Percentiles rank a stretch among this genome's conserved stretches.
These are phyloP conservation scores for Rhizopogon sp. DNA, from an alignment of 768 basidiomycete species.

Conservation along the genomic window DNA sequence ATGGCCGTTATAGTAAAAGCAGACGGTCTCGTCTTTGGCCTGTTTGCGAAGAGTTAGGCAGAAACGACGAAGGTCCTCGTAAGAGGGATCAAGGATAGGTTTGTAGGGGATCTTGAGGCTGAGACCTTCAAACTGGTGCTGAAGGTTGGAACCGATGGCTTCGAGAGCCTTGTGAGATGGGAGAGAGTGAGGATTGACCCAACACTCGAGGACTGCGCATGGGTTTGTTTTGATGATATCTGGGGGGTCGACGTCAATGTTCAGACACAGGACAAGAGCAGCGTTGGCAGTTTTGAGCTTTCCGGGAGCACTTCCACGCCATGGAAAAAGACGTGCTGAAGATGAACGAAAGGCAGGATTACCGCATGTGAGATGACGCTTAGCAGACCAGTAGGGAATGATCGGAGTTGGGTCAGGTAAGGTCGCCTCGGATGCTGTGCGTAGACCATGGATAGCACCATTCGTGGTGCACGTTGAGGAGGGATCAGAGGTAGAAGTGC, in stretches of 20 bases:
- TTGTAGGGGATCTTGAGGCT: constrained; percentile 94
- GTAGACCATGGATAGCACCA: constrained; percentile 31
- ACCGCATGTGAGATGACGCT: constrained; percentile 87
- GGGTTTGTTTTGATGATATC: constrained; percentile 97
- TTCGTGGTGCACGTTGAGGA: constrained; percentile 34
- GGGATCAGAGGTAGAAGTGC: constrained; percentile 42
- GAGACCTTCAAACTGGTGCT: constrained; percentile 93
- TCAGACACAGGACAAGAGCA: constrained; percentile 85
- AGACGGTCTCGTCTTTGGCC: constrained; percentile 88
- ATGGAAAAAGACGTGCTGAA: constrained; percentile 61
- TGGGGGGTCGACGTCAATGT: constrained; percentile 97
- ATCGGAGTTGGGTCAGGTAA: constrained; percentile 48
- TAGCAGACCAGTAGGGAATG: constrained; percentile 81
- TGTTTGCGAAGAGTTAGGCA: constrained; percentile 79
- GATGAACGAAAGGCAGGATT: constrained; percentile 73
- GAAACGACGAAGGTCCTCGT: constrained; percentile 88
- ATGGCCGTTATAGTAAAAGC: constrained; percentile 98
- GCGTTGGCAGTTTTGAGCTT: constrained; percentile 92
- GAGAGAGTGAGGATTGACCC: constrained; percentile 94
- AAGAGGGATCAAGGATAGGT: constrained; percentile 89
- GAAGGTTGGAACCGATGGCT: constrained; percentile 87
- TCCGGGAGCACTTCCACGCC: constrained; percentile 76
- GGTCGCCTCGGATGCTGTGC: constrained; percentile 42
- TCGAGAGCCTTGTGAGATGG: constrained; percentile 92
- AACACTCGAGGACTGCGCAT: constrained; percentile 91